phyloP scores from a whole-genome alignment of 768 basidiomycete genomes.

The Chalciporus piperatus region DNA sequence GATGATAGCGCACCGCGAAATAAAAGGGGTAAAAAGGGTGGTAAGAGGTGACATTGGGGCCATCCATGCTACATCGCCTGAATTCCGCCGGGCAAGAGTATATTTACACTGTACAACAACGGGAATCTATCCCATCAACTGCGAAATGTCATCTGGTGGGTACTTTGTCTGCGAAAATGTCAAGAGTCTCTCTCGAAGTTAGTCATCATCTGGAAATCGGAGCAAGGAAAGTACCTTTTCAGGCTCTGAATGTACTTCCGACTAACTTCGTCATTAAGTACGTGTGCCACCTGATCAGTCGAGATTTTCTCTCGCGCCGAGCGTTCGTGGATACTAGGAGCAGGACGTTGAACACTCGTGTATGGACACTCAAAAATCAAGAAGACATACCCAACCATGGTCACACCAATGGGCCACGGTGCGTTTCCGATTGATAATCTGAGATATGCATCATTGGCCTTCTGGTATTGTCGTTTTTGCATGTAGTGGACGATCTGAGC shows the following conservation, averaged over 20 bases:
- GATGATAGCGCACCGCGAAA: conserved; percentile 26
- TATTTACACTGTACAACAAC: background rate
- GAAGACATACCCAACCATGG: conserved; percentile 88
- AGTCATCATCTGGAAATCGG: background rate
- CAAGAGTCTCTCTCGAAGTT: conserved; percentile 57
- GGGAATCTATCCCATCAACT: conserved; percentile 74
- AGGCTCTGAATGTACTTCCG: conserved; percentile 98
- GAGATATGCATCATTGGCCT: conserved; percentile 95
- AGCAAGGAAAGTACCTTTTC: conserved; percentile 62
- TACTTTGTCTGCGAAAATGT: conserved; percentile 97
- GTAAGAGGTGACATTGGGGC: conserved; percentile 17
- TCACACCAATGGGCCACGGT: conserved; percentile 99
- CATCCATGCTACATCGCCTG: background rate
- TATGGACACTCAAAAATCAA: background rate
- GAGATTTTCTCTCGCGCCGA: conserved; percentile 98
- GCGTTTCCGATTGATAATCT: conserved; percentile 97
- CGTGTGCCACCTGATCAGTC: conserved; percentile 95
- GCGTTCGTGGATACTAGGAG: conserved; percentile 87
- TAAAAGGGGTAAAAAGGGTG: conserved; percentile 36
- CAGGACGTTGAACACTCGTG: background rate
- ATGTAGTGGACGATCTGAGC: conserved; percentile 95
- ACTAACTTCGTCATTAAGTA: conserved; percentile 97
- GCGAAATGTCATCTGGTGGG: conserved; percentile 88
- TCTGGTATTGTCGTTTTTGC: conserved; percentile 95
- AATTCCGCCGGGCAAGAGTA: background rate